Conservation (phyloP, 202 grass and related monocot species). For the Elaeis oleifera region DNA sequence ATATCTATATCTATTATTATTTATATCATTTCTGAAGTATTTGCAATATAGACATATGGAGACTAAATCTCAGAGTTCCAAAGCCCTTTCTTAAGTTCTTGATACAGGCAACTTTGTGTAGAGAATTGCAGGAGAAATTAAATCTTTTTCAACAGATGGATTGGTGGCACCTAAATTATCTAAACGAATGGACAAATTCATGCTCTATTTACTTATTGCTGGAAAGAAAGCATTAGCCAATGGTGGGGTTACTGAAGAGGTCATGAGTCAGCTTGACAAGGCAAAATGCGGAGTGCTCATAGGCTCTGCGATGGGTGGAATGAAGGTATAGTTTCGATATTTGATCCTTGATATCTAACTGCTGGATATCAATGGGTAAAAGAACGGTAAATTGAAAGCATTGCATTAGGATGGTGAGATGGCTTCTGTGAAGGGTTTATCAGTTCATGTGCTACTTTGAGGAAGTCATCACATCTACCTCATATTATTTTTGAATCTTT, state of each 20-base stretch:
- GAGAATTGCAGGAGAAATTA: conserved; percentile 99
- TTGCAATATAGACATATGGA: too few relatives aligned
- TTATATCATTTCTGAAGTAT: too few relatives aligned
- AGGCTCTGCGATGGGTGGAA: conserved; percentile 96
- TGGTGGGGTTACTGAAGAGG: conserved; percentile 75
- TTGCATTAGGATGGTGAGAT: too few relatives aligned
- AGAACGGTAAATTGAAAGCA: too few relatives aligned
- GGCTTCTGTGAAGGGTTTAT: too few relatives aligned
- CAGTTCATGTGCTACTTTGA: too few relatives aligned
- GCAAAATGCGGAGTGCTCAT: conserved; percentile 89
- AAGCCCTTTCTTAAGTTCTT: too few relatives aligned
- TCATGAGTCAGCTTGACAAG: conserved; percentile 79
- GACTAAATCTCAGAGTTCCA: too few relatives aligned
- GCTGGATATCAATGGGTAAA: too few relatives aligned
- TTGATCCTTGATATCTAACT: too few relatives aligned
- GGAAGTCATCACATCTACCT: too few relatives aligned
- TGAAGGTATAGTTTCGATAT: conserved; percentile 50
- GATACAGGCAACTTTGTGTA: conserved; percentile 24
- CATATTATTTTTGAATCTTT: conserved; percentile 5
- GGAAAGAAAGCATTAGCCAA: conserved; percentile 90
- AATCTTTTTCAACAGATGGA: conserved; percentile 82
- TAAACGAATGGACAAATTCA: conserved; percentile 97
- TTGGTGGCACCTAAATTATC: conserved; percentile 83
- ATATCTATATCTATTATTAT: too few relatives aligned
- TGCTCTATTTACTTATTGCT: conserved; percentile 91